Base-by-base conservation (phyloP, 1,284 basidiomycete genomes). In the Hemileia vastatrix region DNA sequence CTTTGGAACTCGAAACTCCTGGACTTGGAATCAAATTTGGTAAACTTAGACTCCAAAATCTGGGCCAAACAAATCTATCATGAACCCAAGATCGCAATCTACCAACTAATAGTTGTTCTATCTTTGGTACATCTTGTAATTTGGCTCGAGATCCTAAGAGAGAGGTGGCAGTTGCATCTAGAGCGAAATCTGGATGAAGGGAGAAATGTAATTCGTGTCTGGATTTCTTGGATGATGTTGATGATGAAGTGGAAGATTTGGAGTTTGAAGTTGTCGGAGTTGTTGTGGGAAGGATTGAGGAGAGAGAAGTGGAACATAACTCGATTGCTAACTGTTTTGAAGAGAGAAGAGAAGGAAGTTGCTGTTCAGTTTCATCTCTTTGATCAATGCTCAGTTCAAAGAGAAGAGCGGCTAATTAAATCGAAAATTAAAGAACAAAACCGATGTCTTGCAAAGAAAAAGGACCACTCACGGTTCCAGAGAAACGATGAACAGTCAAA, bases 41-140 rank as follows among this genome's bases (percentile, higher is more conserved):
- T 21, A 81, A 67, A 4, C 76, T 76, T 43, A 81, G 68, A 6
- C 75, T 76, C 65, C 78, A 71, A 59, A 77, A 78, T 48, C 76
- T 71, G 0, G 81, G 81, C 77, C 79, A 79, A 24, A 81, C 81
- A 54, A 81, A 71, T 3, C 77, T 76, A 61, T 81, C 79, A 64
- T 78, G 77, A 15, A 83, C 78, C 54, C 76, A 78, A 1, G 76
- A 76, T 27, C 81, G 75, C 0, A 83, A 68, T 2, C 81, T 76
- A 3, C 78, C 77, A 1, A 80, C 68, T 56, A 83, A 76, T 31
- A 83, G 76, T 68, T 83, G 81, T 66, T 83, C 81, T 45, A 83
- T 78, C 69, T 83, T 83, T 8, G 82, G 82, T 1, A 82, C 79
- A 67, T 83, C 81, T 66, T 82, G 80, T 18, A 83, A 73, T 71